Percentiles rank a stretch among this genome's conserved stretches.
phyloP scores from a whole-genome alignment of 2,329 filamentous ascomycete species.

The Chlorencoelia australis region DNA sequence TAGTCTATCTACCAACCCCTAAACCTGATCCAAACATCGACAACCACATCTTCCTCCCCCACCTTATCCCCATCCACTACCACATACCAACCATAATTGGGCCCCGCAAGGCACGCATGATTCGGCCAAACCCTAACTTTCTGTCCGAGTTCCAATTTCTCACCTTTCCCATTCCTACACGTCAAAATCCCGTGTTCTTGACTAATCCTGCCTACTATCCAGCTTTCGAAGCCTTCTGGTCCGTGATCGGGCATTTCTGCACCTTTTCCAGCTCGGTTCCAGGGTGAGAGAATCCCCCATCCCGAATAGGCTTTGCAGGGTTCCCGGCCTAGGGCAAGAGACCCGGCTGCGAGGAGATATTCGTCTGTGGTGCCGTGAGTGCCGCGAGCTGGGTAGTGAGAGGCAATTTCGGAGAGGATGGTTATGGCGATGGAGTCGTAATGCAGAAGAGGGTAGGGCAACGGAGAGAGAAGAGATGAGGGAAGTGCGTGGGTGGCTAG shows the following conservation, averaged over 20 bases:
- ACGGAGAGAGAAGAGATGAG: conserved; percentile 8
- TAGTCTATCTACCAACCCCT: conserved; percentile 59
- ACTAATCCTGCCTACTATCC: conserved; percentile 62
- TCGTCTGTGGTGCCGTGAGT: conserved; percentile 38
- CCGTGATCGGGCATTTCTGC: conserved; percentile 27
- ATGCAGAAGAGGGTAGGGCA: conserved; percentile 13
- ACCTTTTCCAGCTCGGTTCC: conserved; percentile 32
- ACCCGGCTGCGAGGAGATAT: conserved; percentile 58
- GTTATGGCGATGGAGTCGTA: conserved; percentile 51
- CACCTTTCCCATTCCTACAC: conserved; percentile 40
- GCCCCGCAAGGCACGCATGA: conserved; percentile 68
- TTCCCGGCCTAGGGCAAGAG: conserved; percentile 62
- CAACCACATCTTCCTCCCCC: conserved; percentile 46
- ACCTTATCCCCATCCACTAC: conserved; percentile 54
- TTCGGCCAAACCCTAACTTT: conserved; percentile 68
- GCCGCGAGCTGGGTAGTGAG: conserved; percentile 53
- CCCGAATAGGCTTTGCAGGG: conserved; percentile 61
- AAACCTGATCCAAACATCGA: conserved; percentile 69
- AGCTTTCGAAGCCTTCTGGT: conserved; percentile 37
- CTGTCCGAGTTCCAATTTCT: conserved; percentile 51
- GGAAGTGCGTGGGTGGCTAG: conserved; percentile 57
- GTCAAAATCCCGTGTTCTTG: conserved; percentile 70
- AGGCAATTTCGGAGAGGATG: conserved; percentile 62
- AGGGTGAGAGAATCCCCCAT: conserved; percentile 59
- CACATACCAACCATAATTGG: conserved; percentile 62